Conservation (phyloP, 2,329 filamentous ascomycete species). For the Keithomyces neogunnii region DNA sequence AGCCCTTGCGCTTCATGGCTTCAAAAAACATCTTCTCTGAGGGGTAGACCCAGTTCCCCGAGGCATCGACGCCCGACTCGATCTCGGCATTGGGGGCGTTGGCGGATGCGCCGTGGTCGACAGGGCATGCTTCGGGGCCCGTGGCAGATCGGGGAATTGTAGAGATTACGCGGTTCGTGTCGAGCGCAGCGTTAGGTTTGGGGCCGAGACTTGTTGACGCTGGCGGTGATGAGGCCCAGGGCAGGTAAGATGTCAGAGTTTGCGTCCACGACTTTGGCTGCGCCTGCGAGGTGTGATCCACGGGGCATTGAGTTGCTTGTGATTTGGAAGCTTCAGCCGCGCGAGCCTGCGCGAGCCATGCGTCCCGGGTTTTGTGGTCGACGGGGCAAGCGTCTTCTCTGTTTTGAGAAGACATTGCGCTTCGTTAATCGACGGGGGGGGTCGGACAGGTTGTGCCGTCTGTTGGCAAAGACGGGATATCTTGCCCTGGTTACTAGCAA, state of each 20-base stretch:
- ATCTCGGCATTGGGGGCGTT: slow-evolving; percentile 73
- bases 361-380: slow-evolving; percentile 79
- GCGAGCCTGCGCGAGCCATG: slow-evolving; percentile 69
- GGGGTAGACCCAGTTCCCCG: slow-evolving; percentile 95
- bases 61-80: slow-evolving; percentile 63
- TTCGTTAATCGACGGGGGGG: not conserved
- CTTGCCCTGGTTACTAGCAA: too few relatives aligned
- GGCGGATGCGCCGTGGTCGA: slow-evolving; percentile 37
- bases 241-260: slow-evolving; percentile 32
- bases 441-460: not conserved
- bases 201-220: slow-evolving; percentile 9
- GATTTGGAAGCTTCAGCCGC: slow-evolving; percentile 34
- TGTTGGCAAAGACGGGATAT: not conserved
- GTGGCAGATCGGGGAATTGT: slow-evolving; percentile 61
- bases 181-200: slow-evolving; percentile 34
- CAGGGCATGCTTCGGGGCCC: slow-evolving; percentile 26
- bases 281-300: slow-evolving; percentile 21
- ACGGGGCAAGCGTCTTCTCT: slow-evolving; percentile 60
- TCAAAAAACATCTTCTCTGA: slow-evolving; percentile 98
- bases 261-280: slow-evolving; percentile 33
- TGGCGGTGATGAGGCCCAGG: slow-evolving; percentile 27
- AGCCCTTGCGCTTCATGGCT: slow-evolving; percentile 86
- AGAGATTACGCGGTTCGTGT: slow-evolving; percentile 63
- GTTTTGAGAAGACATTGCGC: slow-evolving; percentile 8
- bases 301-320: slow-evolving; percentile 21